Evolutionary conservation across 345 rosid species (phyloP).

Genomic region (Arabis alpina): DNA sequence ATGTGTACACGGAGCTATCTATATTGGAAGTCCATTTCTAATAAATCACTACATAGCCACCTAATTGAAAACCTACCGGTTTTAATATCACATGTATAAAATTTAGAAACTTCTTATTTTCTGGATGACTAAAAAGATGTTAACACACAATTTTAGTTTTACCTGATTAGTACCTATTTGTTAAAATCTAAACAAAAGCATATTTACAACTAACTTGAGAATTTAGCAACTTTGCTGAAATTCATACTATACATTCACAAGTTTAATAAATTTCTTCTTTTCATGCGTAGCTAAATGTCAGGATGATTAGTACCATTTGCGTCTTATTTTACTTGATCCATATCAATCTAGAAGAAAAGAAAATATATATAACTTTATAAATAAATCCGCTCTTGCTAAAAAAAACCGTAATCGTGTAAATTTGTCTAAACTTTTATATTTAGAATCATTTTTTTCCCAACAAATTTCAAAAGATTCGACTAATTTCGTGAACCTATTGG

Average conservation of each 20-base stretch:
- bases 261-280: neutral
- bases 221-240: neutral
- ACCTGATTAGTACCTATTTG: neutral
- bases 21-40: neutral
- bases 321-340: neutral
- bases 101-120: conserved; percentile 13
- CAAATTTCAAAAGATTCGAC: neutral
- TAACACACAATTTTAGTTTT: neutral
- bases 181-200: neutral
- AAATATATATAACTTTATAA: too few relatives aligned
- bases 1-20: neutral
- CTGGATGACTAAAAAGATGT: neutral
- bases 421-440: neutral
- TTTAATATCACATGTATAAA: conserved; percentile 1
- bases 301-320: neutral
- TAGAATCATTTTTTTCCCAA: neutral
- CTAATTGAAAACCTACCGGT: neutral
- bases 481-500: neutral
- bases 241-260: neutral
- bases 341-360: neutral
- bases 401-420: neutral
- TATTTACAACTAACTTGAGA: conserved; percentile 13
- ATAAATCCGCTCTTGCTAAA: too few relatives aligned
- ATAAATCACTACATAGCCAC: neutral
- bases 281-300: neutral